Percentiles rank a stretch among this genome's conserved stretches.
Conservation (phyloP, 192 early-diverging fungal genomes). For the Piromyces sp. region DNA sequence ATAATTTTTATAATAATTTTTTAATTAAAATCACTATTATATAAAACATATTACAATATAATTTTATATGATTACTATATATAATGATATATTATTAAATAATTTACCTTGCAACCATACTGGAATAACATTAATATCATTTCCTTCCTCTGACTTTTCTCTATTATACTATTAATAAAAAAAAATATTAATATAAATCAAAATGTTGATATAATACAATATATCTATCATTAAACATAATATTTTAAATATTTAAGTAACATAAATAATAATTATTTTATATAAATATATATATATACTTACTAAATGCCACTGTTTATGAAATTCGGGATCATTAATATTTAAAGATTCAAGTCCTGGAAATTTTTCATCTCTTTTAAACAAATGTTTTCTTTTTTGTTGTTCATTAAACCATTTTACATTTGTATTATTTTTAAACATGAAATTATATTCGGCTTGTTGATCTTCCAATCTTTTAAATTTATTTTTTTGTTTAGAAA, state of each 20-base stretch:
- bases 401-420: not conserved
- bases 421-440: not conserved
- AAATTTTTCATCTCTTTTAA: not conserved
- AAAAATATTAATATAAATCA: not conserved
- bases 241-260: too few species aligned
- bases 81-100: not conserved
- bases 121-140: constrained; percentile 84
- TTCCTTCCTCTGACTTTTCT: constrained; percentile 17
- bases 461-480: not conserved
- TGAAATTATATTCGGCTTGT: not conserved
- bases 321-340: constrained; percentile 16
- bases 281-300: not conserved
- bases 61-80: too few species aligned
- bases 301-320: constrained; percentile 18
- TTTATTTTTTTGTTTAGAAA: not conserved
- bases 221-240: too few species aligned
- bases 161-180: constrained; percentile 26
- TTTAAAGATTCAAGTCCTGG: not conserved
- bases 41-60: too few species aligned
- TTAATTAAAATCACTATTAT: too few species aligned
- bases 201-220: too few species aligned
- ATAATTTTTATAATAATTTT: not conserved
- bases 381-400: not conserved
- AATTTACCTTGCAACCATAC: constrained; percentile 69
- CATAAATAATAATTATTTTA: too few species aligned